Percentiles rank a stretch among this genome's conserved stretches.
Conservation (phyloP, 2,329 filamentous ascomycete species). For the Neonectria coccinea region DNA sequence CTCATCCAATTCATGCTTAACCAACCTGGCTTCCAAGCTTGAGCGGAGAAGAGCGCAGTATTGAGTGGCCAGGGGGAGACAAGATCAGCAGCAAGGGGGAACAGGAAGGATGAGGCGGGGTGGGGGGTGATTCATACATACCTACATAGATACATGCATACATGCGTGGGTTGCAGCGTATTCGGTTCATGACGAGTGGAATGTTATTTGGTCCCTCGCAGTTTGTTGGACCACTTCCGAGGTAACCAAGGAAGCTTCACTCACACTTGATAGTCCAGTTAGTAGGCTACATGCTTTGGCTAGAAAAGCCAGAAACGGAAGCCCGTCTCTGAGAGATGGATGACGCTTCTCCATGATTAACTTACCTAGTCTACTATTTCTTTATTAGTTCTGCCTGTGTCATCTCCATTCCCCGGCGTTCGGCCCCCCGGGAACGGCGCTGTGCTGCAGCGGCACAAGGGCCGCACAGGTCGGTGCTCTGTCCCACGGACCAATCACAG, state of each 20-base stretch:
- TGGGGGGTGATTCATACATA: neutral
- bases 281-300: neutral
- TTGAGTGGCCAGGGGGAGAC: constrained; percentile 1
- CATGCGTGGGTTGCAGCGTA: too few relatives aligned
- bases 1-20: constrained; percentile 1
- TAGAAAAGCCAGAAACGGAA: neutral
- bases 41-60: neutral
- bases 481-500: constrained; percentile 35
- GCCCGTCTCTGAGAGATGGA: neutral
- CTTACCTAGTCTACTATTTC: neutral
- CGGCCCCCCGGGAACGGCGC: constrained; percentile 44
- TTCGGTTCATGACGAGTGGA: constrained; percentile 7
- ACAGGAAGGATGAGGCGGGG: neutral
- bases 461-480: constrained; percentile 10
- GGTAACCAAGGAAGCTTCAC: constrained; percentile 3
- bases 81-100: constrained; percentile 26
- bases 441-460: constrained; percentile 12
- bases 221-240: constrained; percentile 16
- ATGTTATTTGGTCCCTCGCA: constrained; percentile 4
- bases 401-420: constrained; percentile 31
- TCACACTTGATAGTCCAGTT: too few relatives aligned
- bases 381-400: neutral
- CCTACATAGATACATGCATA: too few relatives aligned
- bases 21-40: constrained; percentile 4
- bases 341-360: neutral